Conservation (phyloP, 2,329 filamentous ascomycete species). For the Rutstroemia sydowiana region DNA sequence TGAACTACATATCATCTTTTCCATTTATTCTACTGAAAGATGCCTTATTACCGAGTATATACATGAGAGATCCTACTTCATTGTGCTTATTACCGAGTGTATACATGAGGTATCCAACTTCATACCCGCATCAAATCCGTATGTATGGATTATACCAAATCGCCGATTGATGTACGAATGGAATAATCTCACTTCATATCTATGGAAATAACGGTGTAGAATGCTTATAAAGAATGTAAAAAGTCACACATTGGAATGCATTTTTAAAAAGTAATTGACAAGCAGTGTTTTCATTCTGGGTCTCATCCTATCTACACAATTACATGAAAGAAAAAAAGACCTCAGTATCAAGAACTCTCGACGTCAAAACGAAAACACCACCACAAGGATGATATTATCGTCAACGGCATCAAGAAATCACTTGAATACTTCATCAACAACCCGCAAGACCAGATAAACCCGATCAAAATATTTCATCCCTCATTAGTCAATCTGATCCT, state of each 20-base stretch:
- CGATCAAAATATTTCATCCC: conserved; percentile 10
- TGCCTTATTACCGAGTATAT: too few species aligned
- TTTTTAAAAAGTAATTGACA: background rate
- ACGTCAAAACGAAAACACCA: conserved; percentile 2
- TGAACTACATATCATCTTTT: too few species aligned
- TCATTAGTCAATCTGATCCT: conserved; percentile 15
- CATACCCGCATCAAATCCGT: too few species aligned
- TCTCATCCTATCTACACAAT: conserved; percentile 14
- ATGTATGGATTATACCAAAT: too few species aligned
- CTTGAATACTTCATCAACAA: conserved; percentile 11
- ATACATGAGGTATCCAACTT: too few species aligned
- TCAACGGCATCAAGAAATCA: background rate
- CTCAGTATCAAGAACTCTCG: conserved; percentile 6
- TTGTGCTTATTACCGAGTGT: too few species aligned
- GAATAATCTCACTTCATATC: too few species aligned
- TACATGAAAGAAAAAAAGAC: conserved; percentile 10
- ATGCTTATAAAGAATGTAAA: background rate
- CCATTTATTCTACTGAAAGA: too few species aligned
- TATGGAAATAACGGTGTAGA: too few species aligned
- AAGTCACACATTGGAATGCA: background rate
- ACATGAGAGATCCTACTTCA: too few species aligned
- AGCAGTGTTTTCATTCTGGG: conserved; percentile 9
- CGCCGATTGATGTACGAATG: too few species aligned
- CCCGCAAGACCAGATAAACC: conserved; percentile 7
- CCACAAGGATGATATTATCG: background rate